Conservation (phyloP, 2,329 filamentous ascomycete species). For the Diplodia intermedia region DNA sequence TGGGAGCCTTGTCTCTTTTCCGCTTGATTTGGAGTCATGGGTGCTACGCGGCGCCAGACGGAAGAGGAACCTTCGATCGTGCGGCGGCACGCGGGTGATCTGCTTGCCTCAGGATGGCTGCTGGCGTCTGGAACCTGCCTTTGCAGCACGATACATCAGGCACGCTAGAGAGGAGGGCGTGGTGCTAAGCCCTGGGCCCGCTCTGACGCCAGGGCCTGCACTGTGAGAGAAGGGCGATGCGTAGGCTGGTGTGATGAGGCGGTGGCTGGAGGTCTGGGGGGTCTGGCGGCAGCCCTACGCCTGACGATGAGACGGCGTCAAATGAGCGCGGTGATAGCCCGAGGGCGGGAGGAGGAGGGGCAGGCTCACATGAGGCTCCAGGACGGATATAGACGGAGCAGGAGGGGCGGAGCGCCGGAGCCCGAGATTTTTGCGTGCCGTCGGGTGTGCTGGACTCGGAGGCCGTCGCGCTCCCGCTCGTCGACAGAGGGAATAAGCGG, state of each 20-base stretch:
- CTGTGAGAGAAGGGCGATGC: neutral
- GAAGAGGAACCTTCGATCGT: constrained; percentile 5
- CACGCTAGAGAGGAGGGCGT: neutral
- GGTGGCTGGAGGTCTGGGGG: neutral
- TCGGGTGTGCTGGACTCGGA: neutral
- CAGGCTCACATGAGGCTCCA: constrained; percentile 5
- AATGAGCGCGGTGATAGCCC: neutral
- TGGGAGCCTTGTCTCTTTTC: neutral
- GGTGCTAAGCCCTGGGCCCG: neutral
- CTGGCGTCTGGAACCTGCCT: neutral
- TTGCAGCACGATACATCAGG: neutral
- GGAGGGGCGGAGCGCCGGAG: no score
- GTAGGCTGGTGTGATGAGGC: neutral
- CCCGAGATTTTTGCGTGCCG: neutral
- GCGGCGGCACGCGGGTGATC: neutral
- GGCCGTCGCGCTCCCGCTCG: neutral
- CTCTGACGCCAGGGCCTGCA: neutral
- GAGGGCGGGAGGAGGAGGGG: neutral
- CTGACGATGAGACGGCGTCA: neutral
- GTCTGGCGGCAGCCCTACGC: constrained; percentile 12
- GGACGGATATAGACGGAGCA: no score
- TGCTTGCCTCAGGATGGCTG: neutral
- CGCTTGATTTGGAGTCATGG: neutral
- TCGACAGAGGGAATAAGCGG: no score
- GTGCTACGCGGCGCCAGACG: neutral